Percentiles rank a stretch among this genome's conserved stretches.
These are phyloP conservation scores for Citrus maxima DNA, from an alignment of 345 rosid genomes.

Conservation along the genomic window DNA sequence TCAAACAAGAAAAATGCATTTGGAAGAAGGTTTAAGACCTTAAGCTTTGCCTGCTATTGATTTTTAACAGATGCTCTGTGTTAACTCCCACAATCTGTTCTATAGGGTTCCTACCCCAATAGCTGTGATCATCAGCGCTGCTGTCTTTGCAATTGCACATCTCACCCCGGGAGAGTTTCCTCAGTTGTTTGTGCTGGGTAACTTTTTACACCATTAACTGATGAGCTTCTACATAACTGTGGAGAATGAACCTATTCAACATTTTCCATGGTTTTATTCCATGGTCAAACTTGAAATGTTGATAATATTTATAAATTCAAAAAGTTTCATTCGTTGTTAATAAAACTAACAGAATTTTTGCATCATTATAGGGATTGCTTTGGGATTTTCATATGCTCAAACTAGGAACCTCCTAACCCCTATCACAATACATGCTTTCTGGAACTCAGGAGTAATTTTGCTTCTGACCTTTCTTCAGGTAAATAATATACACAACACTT, in stretches of 20 bases:
- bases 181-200: conserved; percentile 80
- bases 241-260: not conserved
- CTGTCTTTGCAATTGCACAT: conserved; percentile 90
- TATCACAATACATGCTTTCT: conserved; percentile 74
- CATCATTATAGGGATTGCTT: conserved; percentile 44
- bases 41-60: not conserved
- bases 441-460: conserved; percentile 87
- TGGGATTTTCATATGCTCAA: conserved; percentile 87
- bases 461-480: conserved; percentile 92
- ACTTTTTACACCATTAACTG: not conserved
- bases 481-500: not conserved
- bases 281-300: not conserved
- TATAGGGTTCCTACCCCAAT: conserved; percentile 88
- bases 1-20: not conserved
- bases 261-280: not conserved
- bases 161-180: conserved; percentile 92
- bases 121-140: conserved; percentile 76
- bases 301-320: not conserved
- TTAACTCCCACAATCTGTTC: not conserved
- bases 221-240: not conserved
- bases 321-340: not conserved
- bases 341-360: not conserved
- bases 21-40: not conserved
- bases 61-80: not conserved
- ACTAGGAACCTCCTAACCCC: conserved; percentile 85